Evolutionary conservation across 139 green algal species (phyloP), one percentile per base, ranked within the genome.

Genomic region (Raphidocelis subcapitata): DNA sequence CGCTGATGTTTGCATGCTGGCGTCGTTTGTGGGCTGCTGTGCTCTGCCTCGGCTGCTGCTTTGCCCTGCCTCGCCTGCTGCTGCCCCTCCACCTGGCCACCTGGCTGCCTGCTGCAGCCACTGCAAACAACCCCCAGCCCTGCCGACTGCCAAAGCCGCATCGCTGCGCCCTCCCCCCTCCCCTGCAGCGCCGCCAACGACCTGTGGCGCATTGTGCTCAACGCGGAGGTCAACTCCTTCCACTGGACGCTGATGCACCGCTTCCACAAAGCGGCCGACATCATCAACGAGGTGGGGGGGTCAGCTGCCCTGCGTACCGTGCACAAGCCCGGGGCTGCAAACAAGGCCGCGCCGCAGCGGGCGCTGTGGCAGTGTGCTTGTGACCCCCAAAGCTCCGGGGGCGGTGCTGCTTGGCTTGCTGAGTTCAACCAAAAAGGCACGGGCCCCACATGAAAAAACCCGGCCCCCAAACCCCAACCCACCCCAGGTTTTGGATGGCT

Each of bases 231-330:
- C 51, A 88, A 93, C 61, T 84, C 67, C 36, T 75, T 52, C 56
- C 72, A 76, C 28, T 97, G 93, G 93, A 98, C 93, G 14, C 89
- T 98, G 63, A 98, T 98, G 94, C 94, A 98, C 87, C 84, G 94
- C 54, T 98, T 94, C 85, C 97, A 98, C 88, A 90, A 92, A 62
- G 92, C 89, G 18, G 70, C 93, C 3, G 93, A 95, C 71, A 84
- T 98, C n/a, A 62, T 97, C 59, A 73, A 80, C 4, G 76, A 87
- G 59, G 86, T 89, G 24, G 52, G 82, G 26, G 81, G 41, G 41
- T 49, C 41, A 49, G 41, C 41, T 49, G 8, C n/a, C n/a, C n/a
- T n/a, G n/a, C n/a, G n/a, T n/a, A n/a, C n/a, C n/a, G n/a, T n/a
- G n/a, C n/a, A n/a, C n/a, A n/a, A n/a, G n/a, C n/a, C n/a, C n/a